Base-by-base conservation (phyloP, 2,329 filamentous ascomycete genomes). In the Neonectria hederae region DNA sequence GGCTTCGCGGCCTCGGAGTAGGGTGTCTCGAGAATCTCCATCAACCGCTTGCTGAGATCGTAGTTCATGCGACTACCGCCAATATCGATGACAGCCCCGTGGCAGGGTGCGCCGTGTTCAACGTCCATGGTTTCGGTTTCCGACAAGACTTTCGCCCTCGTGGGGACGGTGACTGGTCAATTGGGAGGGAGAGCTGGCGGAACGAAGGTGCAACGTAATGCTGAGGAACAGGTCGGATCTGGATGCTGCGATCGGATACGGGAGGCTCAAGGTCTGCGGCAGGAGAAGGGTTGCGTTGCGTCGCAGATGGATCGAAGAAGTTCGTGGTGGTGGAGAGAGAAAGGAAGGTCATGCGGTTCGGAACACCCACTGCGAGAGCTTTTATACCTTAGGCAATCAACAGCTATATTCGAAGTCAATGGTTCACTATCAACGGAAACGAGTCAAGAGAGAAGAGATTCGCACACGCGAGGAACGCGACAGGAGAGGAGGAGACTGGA, bases 61-160 rank as follows among this genome's bases (percentile, higher is more conserved):
- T 67, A 63, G 43, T 71, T 65, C 76, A 82, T 74, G 19, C 59
- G 60, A 61, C 77, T 76, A 14, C 79, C 80, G 13, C 79, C 80
- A 52, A 82, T 82, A 45, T 82, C 77, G 40, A 78, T 55, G 30
- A 81, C 76, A 30, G 70, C 60, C 45, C 79, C 79, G 53, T 80
- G 74, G 17, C 43, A 46, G 26, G 72, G 74, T 26, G 59, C 52
- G 28, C 54, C 35, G 56, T 68, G 61, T 38, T 59, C 54, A 35
- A 58, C 32, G 40, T 55, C 56, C 69, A 74, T 74, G 26, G 54
- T 54, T 49, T 43, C 54, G 40, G 54, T 38, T 42, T 42, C 17
- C n/a, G 22, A 21, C 28, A 40, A 49, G 30, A 26, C 5, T n/a
- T n/a, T 48, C 35, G 46, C 22, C 9, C n/a, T 48, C 45, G 46